Base-by-base conservation (phyloP, 2,329 filamentous ascomycete genomes). In the Ophiognomonia clavigignenti-juglandacearum region DNA sequence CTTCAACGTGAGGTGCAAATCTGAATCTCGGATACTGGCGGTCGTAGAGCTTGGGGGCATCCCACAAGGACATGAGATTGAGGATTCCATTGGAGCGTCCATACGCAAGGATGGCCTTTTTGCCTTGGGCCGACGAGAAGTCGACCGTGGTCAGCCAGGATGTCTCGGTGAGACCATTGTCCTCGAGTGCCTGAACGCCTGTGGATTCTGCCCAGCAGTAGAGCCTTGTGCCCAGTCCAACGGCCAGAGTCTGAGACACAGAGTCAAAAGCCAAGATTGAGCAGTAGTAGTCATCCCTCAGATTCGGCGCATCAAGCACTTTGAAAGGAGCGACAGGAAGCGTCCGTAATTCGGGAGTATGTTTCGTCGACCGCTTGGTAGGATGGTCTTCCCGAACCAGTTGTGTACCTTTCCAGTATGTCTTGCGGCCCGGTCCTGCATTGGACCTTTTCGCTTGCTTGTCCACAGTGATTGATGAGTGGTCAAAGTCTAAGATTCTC, bases 201-300 rank as follows among this genome's bases (percentile, higher is more conserved):
- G 73, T 70, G 27, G 71, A 66, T 61, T 97, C 91, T 0, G 89
- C 92, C 93, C 92, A 98, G 5, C 88, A 79, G 63, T 95, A 96
- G 4, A 98, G 78, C 29, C 83, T 74, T 45, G 84, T 82, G 0
- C 84, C 85, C 13, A 97, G 74, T 0, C 88, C 92, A 16, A 97
- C 88, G 16, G 89, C 92, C 14, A 98, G 75, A 13, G 85, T 87
- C 44, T 86, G 79, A 42, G 82, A 78, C 7, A 80, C 86, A 34
- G 77, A 65, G 0, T 86, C 95, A 64, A 96, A 97, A 9, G 93
- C 89, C 45, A 98, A 74, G 3, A 91, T 76, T 0, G 91, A 93
- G 67, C 90, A 96, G 63, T 98, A 98, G 63, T 91, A 98, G 64
- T 98, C 92, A 58, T 97, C 90, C 47, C 89, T 82, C n/a, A 97